Base-by-base conservation (phyloP, 2,329 filamentous ascomycete species). In the Calonectria crousiana region DNA sequence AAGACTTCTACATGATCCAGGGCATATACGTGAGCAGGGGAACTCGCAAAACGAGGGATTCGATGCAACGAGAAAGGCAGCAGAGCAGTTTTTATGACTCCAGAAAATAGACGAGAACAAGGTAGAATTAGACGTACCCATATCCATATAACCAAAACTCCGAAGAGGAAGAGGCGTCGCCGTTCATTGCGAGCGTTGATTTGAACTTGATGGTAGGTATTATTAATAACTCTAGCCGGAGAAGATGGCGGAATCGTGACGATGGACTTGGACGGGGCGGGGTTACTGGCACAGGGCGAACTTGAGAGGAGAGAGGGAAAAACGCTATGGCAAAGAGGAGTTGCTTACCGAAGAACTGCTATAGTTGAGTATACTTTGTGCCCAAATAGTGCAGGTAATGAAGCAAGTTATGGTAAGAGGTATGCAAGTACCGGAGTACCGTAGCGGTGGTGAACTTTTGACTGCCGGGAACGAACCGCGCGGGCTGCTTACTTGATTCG, bases 111-210 rank as follows among this genome's bases (percentile, higher is more conserved):
- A 18, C 8, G 6, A 13, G 10, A 41, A n/a, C 18, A 28, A 18
- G 6, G 23, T 18, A 14, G n/a, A 41, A 38, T 18, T 51, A 32
- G 62, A 66, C 89, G 78, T 88, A 98, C 96, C 96, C 97, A 83
- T 98, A 99, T 75, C 97, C 97, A 85, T 98, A 98, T 58, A 99
- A 89, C 97, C 97, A 99, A 81, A 98, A 95, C 82, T 98, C 95
- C 44, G 90, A 88, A 56, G 81, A 74, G 60, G 83, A 72, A 10
- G 79, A 77, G 32, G 82, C 79, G 67, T 82, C 81, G 69, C 75
- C 73, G 28, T 83, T 85, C 87, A 91, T 84, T 82, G 82, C 79
- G 72, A 64, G 41, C 9, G 23, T 16, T 62, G 51, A 23, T 51
- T 71, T 34, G 49, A 26, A 56, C 13, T 67, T 30, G 41, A 14